Evolutionary conservation across 2,329 filamentous ascomycete species (phyloP), one percentile per base, ranked within the genome.

Genomic region (Microsporum ferrugineum): DNA sequence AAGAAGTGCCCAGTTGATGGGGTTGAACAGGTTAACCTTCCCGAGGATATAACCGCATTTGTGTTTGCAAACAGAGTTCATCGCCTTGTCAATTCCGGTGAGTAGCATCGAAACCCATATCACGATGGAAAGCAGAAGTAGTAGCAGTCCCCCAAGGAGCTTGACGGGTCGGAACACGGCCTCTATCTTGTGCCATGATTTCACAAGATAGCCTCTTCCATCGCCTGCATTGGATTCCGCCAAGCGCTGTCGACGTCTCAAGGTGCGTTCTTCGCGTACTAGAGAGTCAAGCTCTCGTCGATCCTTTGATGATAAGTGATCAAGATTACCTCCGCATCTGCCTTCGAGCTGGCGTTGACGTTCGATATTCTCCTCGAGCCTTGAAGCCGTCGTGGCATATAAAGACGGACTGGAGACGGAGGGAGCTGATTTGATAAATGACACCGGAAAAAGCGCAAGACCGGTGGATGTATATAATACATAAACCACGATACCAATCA

Each of bases 51-150:
- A 99, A 64, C 94, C 94, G 71, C 94, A 99, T 68, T 84, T 86
- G 62, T 85, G 79, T 73, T 94, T 92, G 82, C 94, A 99, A 64
- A 95, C 78, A 2, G 91, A 96, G 77, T 97, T 96, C 73, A 88
- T 91, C 39, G 91, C 89, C 78, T 97, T 97, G 82, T 99, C 94
- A 69, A 97, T 91, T 66, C 86, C 88, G 0, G 92, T 97, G 71
- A 97, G 88, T 67, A 97, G 82, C 90, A 99, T 97, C 10, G 89
- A 95, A 6, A 87, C 82, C 82, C 90, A 95, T 66, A 95, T 82
- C 47, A 95, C 66, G 12, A 96, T 74, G 0, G 89, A 81, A 27
- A 96, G 72, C 1, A 90, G 66, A 36, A 96, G 80, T 2, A 97
- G 77, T 0, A 95, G 67, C 57, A 96, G 78, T 12, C 94, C 94